Conservation (phyloP, 2,329 filamentous ascomycete species). For the Epichloe sp. region DNA sequence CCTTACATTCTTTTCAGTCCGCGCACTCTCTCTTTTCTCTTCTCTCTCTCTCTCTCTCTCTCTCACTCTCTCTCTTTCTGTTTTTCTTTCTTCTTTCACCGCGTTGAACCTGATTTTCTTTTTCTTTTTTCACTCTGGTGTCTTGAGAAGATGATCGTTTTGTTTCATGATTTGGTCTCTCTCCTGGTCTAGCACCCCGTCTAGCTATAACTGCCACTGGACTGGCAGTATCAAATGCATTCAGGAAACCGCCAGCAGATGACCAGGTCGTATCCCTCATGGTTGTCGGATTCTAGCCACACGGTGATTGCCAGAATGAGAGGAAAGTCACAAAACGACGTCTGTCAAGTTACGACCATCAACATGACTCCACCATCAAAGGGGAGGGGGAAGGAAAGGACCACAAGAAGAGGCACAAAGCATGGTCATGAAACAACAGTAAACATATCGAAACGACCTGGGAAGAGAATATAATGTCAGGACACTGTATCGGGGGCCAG, state of each 20-base stretch:
- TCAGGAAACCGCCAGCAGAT: neutral
- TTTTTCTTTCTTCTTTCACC: neutral
- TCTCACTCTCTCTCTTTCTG: no score
- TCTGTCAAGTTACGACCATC: no score
- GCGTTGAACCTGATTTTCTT: conserved; percentile 6
- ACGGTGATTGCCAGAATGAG: no score
- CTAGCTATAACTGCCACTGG: conserved; percentile 9
- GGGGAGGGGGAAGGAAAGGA: neutral
- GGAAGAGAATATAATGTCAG: conserved; percentile 14
- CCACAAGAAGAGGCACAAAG: conserved; percentile 9
- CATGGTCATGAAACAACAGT: conserved; percentile 3
- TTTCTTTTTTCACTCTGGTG: neutral
- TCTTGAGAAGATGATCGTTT: neutral
- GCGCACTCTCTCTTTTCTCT: neutral
- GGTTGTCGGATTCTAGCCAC: no score
- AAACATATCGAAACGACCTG: conserved; percentile 7
- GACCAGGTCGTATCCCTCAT: neutral
- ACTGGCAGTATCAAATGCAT: conserved; percentile 11
- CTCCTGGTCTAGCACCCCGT: neutral
- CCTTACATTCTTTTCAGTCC: neutral
- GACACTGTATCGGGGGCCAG: conserved; percentile 7
- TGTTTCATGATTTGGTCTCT: neutral
- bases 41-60: neutral
- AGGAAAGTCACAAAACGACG: no score
- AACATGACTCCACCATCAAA: no score